Base-by-base conservation (phyloP, 2,329 filamentous ascomycete genomes). In the Colletotrichum sp. region DNA sequence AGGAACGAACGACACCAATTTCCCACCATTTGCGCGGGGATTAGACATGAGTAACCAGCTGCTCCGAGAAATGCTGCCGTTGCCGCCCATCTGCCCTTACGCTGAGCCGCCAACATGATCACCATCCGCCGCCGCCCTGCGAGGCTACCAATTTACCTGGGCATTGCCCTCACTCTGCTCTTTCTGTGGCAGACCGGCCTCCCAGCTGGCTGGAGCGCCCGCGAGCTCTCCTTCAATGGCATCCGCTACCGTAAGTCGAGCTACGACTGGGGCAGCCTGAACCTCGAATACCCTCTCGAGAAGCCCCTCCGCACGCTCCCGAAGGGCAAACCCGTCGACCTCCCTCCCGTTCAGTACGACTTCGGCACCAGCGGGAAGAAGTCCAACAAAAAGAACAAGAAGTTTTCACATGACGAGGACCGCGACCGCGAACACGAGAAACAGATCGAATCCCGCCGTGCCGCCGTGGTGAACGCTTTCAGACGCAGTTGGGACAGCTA, bases 401-500 rank as follows among this genome's bases (percentile, higher is more conserved):
- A 76, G 16, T 77, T 75, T 5, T 85, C 38, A 82, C 85, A 76
- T 84, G 86, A 82, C 73, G 81, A 84, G 68, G 75, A 79, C 52
- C 79, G 81, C 28, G 73, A 69, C 26, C 56, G 64, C 28, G 70
- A 75, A 12, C 62, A 58, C 38, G 56, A 58, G 28, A 43, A 63
- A 43, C 70, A 76, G 59, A 80, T 84, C 52, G 78, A 80, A 16
- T 79, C 81, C 7, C 82, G 86, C 43, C 84, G 84, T 73, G 79
- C 81, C 30, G 83, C 83, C 32, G 82, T 89, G 69, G 83, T 82
- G 71, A 77, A 82, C 62, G 84, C 85, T 14, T 87, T 87, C 67
- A 75, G 82, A 76, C 86, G 86, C 79, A 87, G 84, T 76, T 89
- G 90, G 90, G 82, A 86, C 30, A 86, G 87, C 8, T 92, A 92